Base-by-base conservation (phyloP, 2,329 filamentous ascomycete species). In the Rhynchosporium secalis region DNA sequence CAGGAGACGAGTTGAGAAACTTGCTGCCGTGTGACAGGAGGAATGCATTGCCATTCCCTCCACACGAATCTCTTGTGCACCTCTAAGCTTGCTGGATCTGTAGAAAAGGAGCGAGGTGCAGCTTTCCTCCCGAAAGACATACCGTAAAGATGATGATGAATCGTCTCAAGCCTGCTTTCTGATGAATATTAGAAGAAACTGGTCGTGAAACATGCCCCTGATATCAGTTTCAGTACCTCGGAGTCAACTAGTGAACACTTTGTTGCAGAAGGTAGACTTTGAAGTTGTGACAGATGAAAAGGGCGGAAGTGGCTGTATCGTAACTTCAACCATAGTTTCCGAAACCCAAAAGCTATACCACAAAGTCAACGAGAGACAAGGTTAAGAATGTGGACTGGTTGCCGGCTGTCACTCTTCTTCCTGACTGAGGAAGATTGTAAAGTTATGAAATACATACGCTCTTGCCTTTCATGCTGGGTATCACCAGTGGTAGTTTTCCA, bases 81-180 rank as follows among this genome's bases (percentile, higher is more conserved):
- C 36, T 20, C 49, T 57, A 54, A 55, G 55, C 46, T 47, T 58
- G 45, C 33, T 52, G 36, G 46, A 61, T 56, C 43, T 58, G 60
- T 54, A 49, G 58, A 38, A 47, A 58, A 62, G 47, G 55, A 62
- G 55, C 47, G 45, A 40, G 54, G 45, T 58, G 60, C 60, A 58
- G 40, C n/a, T 33, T 38, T 12, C n/a, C 43, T 38, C 29, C 38
- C 26, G 41, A 48, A 52, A 38, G 8, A 60, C 13, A 47, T 10
- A 28, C 4, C 29, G 38, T 9, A 20, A 51, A 5, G 3, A 10
- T 13, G 20, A 41, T 40, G 20, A 7, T 20, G 20, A 20, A 33
- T 46, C 12, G 48, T 54, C 38, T 48, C 28, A 15, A 33, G 31
- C 36, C n/a, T 41, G 29, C 26, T 26, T 29, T 13, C 15, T 46